Conservation (phyloP, 148 eudicot genomes). For the Pouteria glomerata region DNA sequence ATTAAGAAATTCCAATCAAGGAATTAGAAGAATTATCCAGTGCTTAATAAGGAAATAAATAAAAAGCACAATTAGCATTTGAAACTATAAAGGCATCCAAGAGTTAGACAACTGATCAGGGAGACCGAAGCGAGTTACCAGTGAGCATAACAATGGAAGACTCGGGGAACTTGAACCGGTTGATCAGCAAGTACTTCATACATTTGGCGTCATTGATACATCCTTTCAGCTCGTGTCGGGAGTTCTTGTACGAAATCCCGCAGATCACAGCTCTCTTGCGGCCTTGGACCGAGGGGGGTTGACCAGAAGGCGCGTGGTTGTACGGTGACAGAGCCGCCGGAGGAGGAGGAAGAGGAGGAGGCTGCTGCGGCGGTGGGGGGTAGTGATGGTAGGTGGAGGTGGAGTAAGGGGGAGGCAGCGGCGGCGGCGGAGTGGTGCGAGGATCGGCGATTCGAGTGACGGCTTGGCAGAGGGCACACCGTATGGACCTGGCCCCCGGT, state of each 20-base stretch:
- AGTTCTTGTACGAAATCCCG: slow-evolving; percentile 25
- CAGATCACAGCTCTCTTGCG: slow-evolving; percentile 27
- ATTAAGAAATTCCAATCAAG: not conserved
- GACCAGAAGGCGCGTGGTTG: slow-evolving; percentile 23
- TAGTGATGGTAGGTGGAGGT: not conserved
- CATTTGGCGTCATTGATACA: slow-evolving; percentile 35
- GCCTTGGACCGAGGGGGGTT: slow-evolving; percentile 23
- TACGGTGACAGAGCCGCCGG: slow-evolving; percentile 19
- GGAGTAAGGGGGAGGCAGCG: not conserved
- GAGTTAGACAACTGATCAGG: not conserved
- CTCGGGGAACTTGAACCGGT: slow-evolving; percentile 44
- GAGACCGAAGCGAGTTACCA: slow-evolving; percentile 15
- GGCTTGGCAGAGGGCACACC: slow-evolving; percentile 38
- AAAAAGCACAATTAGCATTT: not conserved
- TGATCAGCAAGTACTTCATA: slow-evolving; percentile 22
- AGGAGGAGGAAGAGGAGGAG: not conserved
- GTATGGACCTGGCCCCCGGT: slow-evolving; percentile 23
- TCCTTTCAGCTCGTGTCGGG: slow-evolving; percentile 27
- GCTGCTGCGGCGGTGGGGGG: slow-evolving; percentile 1
- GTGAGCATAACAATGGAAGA: slow-evolving; percentile 42
- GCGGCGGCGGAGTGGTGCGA: not conserved
- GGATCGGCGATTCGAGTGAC: slow-evolving; percentile 25
- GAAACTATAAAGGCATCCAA: not conserved
- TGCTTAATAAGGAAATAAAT: not conserved
- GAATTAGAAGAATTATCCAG: not conserved